A percentile compares a stretch with the other conserved stretches of the same genome.
These are phyloP conservation scores for Lactarius trivialis DNA, from an alignment of 768 basidiomycete genomes.

Conservation along the genomic window DNA sequence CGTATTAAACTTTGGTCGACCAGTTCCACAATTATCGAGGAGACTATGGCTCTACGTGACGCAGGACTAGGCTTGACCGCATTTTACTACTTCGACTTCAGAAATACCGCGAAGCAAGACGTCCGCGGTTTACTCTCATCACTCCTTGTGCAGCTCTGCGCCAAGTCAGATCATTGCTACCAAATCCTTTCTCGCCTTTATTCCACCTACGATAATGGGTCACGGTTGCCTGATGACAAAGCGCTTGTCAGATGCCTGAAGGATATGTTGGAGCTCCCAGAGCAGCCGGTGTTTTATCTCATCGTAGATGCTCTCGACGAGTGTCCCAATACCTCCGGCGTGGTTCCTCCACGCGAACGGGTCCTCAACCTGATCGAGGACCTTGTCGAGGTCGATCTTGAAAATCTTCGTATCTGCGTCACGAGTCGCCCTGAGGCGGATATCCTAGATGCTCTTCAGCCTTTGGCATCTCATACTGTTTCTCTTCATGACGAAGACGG, in stretches of 20 bases:
- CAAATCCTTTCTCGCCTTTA: background rate
- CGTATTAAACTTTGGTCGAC: background rate
- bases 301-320: slow-evolving; percentile 9
- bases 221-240: background rate
- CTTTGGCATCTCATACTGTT: background rate
- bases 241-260: slow-evolving; percentile 3
- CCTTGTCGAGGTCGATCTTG: background rate
- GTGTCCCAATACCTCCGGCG: slow-evolving; percentile 4
- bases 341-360: background rate
- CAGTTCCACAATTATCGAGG: background rate
- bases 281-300: background rate
- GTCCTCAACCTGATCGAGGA: background rate
- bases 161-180: background rate
- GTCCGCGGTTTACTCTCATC: background rate
- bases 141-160: background rate
- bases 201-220: background rate
- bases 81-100: slow-evolving; percentile 1
- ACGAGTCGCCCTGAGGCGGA: slow-evolving; percentile 4
- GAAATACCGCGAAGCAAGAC: background rate
- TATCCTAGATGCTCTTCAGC: background rate
- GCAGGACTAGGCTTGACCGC: background rate
- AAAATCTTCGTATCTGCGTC: slow-evolving; percentile 4
- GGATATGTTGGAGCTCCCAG: background rate
- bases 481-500: slow-evolving; percentile 10
- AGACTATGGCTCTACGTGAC: background rate